Evolutionary conservation across 202 grass and related monocot species (phyloP).

Genomic region (Saccharum hybrid): DNA sequence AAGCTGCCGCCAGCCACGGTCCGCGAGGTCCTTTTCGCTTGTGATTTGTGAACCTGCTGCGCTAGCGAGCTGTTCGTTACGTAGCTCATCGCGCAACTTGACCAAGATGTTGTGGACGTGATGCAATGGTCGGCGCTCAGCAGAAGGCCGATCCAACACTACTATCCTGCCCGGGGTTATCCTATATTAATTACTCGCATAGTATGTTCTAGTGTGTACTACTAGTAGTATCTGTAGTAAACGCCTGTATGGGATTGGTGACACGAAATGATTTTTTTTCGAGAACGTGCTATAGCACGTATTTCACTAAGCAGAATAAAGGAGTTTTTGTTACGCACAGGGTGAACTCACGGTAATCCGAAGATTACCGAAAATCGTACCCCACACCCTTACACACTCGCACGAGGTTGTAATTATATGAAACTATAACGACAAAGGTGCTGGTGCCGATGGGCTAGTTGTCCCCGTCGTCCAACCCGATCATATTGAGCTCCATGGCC

Average conservation of each 20-base stretch:
- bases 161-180: not conserved
- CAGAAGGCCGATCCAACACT: constrained; percentile 37
- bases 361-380: too few species aligned
- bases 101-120: constrained; percentile 46
- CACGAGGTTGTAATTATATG: too few species aligned
- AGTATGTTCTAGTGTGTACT: not conserved
- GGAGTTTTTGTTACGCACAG: too few species aligned
- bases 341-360: too few species aligned
- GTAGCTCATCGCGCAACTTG: not conserved
- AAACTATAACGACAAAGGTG: too few species aligned
- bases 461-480: too few species aligned
- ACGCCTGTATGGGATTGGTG: constrained; percentile 33
- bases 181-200: not conserved
- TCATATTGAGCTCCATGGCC: too few species aligned
- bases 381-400: too few species aligned
- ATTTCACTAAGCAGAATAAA: too few species aligned
- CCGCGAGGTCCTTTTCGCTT: constrained; percentile 26
- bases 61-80: too few species aligned
- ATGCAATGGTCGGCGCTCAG: constrained; percentile 45
- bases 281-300: too few species aligned
- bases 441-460: too few species aligned
- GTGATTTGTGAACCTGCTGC: not conserved
- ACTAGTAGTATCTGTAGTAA: not conserved
- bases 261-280: not conserved
- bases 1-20: constrained; percentile 7